These are phyloP conservation scores for Sarocladium brachiariae DNA, from an alignment of 2,329 filamentous ascomycete species.

Conservation along the genomic window DNA sequence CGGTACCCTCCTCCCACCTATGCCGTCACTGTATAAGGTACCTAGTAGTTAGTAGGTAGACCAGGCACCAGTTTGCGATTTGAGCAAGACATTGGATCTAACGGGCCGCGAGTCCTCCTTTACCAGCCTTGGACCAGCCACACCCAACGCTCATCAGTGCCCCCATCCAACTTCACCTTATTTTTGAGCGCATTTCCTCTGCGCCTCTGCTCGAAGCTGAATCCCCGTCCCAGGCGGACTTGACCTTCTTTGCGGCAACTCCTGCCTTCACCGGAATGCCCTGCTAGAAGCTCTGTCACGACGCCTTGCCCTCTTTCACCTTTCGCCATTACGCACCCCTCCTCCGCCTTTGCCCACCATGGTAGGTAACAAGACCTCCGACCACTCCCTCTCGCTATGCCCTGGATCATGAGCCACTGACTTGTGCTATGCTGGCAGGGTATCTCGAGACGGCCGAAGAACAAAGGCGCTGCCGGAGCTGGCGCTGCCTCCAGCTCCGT, in stretches of 20 bases:
- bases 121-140: neutral
- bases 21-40: neutral
- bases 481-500: constrained; percentile 28
- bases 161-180: constrained; percentile 1
- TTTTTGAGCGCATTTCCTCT: neutral
- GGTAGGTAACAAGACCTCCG: constrained; percentile 26
- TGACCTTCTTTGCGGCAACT: neutral
- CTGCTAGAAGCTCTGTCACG: constrained; percentile 11
- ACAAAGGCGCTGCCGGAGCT: constrained; percentile 31
- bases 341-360: constrained; percentile 20
- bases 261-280: neutral
- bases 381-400: neutral
- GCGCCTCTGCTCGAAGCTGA: neutral
- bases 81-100: neutral
- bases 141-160: constrained; percentile 1
- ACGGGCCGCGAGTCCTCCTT: constrained; percentile 1
- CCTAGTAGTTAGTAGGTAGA: neutral
- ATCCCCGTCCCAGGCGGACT: neutral
- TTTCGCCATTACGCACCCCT: constrained; percentile 14
- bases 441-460: constrained; percentile 35
- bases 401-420: constrained; percentile 12
- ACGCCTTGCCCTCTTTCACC: constrained; percentile 14
- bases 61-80: constrained; percentile 3
- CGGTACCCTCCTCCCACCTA: neutral
- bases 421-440: constrained; percentile 20